Percentiles rank a stretch among this genome's conserved stretches.
Conservation (phyloP, 768 basidiomycete species). For the Mycena olivaceomarginata region DNA sequence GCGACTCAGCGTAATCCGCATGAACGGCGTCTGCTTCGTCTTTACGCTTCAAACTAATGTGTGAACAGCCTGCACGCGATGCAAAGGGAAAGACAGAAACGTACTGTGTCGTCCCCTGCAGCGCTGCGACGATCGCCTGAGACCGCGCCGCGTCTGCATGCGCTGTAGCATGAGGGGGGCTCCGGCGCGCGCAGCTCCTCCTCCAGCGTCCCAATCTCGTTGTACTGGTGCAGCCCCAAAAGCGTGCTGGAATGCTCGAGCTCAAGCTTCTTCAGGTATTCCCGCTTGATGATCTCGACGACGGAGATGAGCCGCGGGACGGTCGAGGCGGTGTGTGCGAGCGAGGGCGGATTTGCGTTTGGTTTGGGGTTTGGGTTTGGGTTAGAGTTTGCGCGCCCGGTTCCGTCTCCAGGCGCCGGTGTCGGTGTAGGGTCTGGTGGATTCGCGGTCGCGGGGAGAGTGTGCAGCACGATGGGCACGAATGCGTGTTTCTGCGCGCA, state of each 20-base stretch:
- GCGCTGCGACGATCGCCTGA: conserved; percentile 60
- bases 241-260: conserved; percentile 61
- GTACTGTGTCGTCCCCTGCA: conserved; percentile 79
- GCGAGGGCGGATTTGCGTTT: conserved; percentile 37
- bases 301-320: conserved; percentile 84
- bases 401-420: conserved; percentile 23
- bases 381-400: not conserved
- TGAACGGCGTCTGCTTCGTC: conserved; percentile 76
- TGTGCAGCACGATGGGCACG: conserved; percentile 74
- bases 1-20: conserved; percentile 80
- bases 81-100: conserved; percentile 48
- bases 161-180: conserved; percentile 37
- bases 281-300: conserved; percentile 90
- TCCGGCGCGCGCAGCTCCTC: conserved; percentile 51
- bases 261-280: conserved; percentile 77
- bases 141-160: conserved; percentile 53
- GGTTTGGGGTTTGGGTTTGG: too few species aligned
- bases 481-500: conserved; percentile 65
- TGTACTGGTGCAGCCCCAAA: conserved; percentile 85
- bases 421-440: not conserved
- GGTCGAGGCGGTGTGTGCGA: conserved; percentile 59
- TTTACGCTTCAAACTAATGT: conserved; percentile 63
- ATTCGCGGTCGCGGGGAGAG: conserved; percentile 64
- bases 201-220: conserved; percentile 78
- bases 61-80: conserved; percentile 5